Conservation (phyloP, 768 basidiomycete species). For the Phanerochaete sordida region DNA sequence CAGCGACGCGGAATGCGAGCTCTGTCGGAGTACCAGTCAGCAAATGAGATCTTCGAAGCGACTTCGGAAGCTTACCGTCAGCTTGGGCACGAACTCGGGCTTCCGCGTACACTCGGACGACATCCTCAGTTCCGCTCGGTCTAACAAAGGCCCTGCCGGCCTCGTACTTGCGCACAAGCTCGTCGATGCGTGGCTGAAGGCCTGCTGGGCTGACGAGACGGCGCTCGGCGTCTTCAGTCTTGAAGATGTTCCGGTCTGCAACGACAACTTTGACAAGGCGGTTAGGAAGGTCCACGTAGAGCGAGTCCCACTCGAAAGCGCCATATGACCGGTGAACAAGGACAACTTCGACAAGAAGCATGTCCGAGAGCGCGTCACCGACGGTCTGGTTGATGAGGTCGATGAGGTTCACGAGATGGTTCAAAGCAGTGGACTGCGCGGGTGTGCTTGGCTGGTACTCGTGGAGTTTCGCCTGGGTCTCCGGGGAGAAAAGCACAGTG, state of each 20-base stretch:
- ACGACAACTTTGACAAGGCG: conserved; percentile 93
- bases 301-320: conserved; percentile 83
- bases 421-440: conserved; percentile 76
- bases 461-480: conserved; percentile 59
- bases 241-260: conserved; percentile 74
- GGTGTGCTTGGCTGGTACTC: conserved; percentile 73
- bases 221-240: conserved; percentile 92
- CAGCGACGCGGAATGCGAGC: conserved; percentile 82
- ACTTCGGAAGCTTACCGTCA: conserved; percentile 59
- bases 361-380: conserved; percentile 93
- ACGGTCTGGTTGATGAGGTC: conserved; percentile 96
- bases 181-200: conserved; percentile 80
- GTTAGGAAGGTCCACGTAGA: conserved; percentile 93
- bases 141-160: conserved; percentile 91
- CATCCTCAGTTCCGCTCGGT: conserved; percentile 97
- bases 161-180: conserved; percentile 70
- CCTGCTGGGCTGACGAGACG: conserved; percentile 76
- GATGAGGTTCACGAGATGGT: conserved; percentile 72
- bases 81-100: conserved; percentile 70
- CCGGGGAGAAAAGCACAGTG: conserved; percentile 88
- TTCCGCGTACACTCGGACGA: conserved; percentile 96
- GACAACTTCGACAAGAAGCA: conserved; percentile 92
- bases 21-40: conserved; percentile 39
- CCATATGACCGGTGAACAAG: conserved; percentile 86
- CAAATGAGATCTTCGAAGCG: conserved; percentile 8